A percentile compares a stretch with the other conserved stretches of the same genome.
These are phyloP conservation scores for Microcera coccophila DNA, from an alignment of 2,329 filamentous ascomycete species.

Conservation along the genomic window DNA sequence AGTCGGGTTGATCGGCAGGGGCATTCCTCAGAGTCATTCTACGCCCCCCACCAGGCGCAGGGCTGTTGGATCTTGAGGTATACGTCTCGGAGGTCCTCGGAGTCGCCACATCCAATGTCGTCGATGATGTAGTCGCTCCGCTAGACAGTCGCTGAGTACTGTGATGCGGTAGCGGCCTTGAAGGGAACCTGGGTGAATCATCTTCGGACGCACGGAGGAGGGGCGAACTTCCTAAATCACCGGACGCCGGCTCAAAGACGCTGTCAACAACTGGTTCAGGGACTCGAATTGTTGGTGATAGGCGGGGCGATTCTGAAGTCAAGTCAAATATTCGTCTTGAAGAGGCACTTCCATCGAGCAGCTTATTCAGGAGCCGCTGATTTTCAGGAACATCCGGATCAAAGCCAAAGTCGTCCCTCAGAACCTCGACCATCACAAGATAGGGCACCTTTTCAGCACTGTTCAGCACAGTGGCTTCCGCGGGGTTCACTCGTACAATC, in stretches of 20 bases:
- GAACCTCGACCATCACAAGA: slow-evolving; percentile 77
- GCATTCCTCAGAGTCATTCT: slow-evolving; percentile 59
- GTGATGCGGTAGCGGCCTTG: slow-evolving; percentile 29
- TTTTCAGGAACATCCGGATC: slow-evolving; percentile 73
- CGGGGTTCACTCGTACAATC: slow-evolving; percentile 77
- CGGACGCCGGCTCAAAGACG: slow-evolving; percentile 77
- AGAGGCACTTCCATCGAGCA: slow-evolving; percentile 56
- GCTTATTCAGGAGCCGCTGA: slow-evolving; percentile 55
- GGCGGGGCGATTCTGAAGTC: slow-evolving; percentile 56
- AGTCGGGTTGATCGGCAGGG: slow-evolving; percentile 68
- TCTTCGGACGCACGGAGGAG: slow-evolving; percentile 59
- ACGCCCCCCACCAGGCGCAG: slow-evolving; percentile 47
- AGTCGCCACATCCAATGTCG: slow-evolving; percentile 57
- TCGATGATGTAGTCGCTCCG: slow-evolving; percentile 57
- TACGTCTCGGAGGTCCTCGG: slow-evolving; percentile 67
- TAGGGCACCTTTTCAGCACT: slow-evolving; percentile 85
- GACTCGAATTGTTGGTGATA: slow-evolving; percentile 38
- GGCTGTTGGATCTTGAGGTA: slow-evolving; percentile 65
- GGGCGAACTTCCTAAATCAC: slow-evolving; percentile 71
- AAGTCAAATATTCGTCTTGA: slow-evolving; percentile 64
- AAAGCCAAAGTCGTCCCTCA: slow-evolving; percentile 79
- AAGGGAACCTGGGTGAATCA: slow-evolving; percentile 33
- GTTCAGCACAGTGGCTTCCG: slow-evolving; percentile 79
- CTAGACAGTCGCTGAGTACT: slow-evolving; percentile 56
- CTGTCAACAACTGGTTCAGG: slow-evolving; percentile 57